Evolutionary conservation across 1,284 basidiomycete species (phyloP), one percentile per base, ranked within the genome.

Genomic region (Coniferiporia sulphurascens): DNA sequence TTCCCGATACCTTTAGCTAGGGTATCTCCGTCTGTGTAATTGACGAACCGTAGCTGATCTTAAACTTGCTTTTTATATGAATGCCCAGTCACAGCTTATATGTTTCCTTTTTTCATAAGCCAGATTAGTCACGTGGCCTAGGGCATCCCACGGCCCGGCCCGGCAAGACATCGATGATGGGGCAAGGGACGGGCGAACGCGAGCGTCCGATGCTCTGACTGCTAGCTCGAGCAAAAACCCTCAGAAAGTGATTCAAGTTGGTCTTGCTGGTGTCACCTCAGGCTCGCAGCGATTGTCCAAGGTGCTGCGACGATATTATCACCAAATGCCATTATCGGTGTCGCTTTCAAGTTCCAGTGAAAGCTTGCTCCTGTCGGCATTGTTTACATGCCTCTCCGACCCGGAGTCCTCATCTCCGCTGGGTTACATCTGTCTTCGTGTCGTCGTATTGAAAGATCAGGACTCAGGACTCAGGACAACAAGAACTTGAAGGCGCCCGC

Each of bases 191-290:
- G n/a, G n/a, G n/a, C n/a, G n/a, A n/a, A n/a, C n/a, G n/a, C n/a
- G n/a, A 89, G 76, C 60, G 90, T n/a, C 91, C 34, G 97, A 96
- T 63, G 78, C 84, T 56, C 78, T 98, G 56, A 95, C 93, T 2
- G 82, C 89, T 1, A 80, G 80, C 55, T 76, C 98, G 45, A 89
- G 92, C 59, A 93, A 95, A 62, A 90, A 93, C 68, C 91, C 96
- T 17, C 92, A 96, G 68, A 97, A 96, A 71, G 84, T 98, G 64
- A 91, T n/a, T n/a, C n/a, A n/a, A n/a, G n/a, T 89, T 63, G 94
- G 94, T 63, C 78, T 98, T 44, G 92, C 93, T 54, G 95, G 95
- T 61, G 78, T 92, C 61, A 97, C 95, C 2, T n/a, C n/a, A n/a
- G n/a, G n/a, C 81, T 98, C 35, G 91, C 90, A 70, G 81, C 86